Base-by-base conservation (phyloP, 75 land plant species). In the Chamaecyparis obtusa region DNA sequence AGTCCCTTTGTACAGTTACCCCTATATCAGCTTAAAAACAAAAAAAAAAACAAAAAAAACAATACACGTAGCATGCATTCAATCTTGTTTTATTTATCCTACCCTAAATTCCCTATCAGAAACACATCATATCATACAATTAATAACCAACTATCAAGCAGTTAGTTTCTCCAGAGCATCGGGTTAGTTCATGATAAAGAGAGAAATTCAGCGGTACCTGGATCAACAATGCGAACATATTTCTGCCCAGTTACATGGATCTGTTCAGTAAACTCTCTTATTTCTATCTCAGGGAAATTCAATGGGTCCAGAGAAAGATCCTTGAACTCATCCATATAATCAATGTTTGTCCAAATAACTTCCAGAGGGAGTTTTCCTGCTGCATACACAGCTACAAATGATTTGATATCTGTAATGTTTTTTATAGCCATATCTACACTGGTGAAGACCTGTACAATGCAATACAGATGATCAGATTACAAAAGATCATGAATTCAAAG, bases 301-400 rank as follows among this genome's bases (percentile, higher is more conserved):
- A 93, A 86, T 69, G 94, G 95, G 77, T 95, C 91, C 9, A 94
- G 77, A 51, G 96, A 93, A 88, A 96, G 94, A 87, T 93, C 97
- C 85, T 90, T 96, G 88, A 83, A 92, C 3, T 24, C 82, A 86
- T 96, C 96, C 97, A 96, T 94, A 91, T 96, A 91, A 86, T 96
- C 97, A 88, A 96, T 96, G 78, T 96, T 94, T 27, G 92, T 90
- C 96, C 97, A 95, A 88, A 94, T 95, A 57, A 89, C 91, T 86
- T 96, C 97, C 10, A 96, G 91, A 33, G 96, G 97, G 30, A 96
- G 90, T 32, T 76, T 33, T 10, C 90, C 94, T 76, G 86, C 86
- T 69, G 88, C 86, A 88, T 94, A 96, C 32, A 88, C 89, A 36
- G 91, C 92, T 37, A 94, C 95, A 64, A 96, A 94, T 10, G 72